Base-by-base conservation (phyloP, 768 basidiomycete genomes). In the Mycena rebaudengoi region DNA sequence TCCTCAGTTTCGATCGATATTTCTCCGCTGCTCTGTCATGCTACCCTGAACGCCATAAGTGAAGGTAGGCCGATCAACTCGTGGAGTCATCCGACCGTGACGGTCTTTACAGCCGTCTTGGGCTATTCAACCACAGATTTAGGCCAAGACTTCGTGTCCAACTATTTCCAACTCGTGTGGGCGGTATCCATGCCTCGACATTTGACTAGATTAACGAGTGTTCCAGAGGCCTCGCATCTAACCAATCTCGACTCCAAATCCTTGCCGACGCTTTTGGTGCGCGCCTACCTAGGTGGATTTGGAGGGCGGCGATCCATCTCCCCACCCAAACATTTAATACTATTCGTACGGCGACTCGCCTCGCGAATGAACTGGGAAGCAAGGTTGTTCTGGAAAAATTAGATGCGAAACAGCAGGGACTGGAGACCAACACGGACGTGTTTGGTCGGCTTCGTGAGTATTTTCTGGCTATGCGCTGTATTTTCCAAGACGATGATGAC, bases 121-220 rank as follows among this genome's bases (percentile, higher is more conserved):
- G 59, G 59, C 18, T 60, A 39, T 29, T 41, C 59, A 21, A 25
- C 40, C 3, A 12, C 30, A 12, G 59, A 60, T 32, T n/a, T 60
- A n/a, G 23, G 59, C 2, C 45, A 59, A 14, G 57, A 59, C 10
- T 58, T 37, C n/a, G 16, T 49, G 33, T 7, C 4, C 7, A 48
- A 44, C 35, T 28, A 48, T 13, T 48, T 26, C 4, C 23, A 33
- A 2, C 6, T 56, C 5, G 20, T 18, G 54, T 56, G 18, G 26
- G 41, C n/a, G 21, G 26, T 43, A n/a, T 8, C 7, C 8, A 5
- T 13, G 4, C 2, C 12, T 25, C 6, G 10, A 18, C 20, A 37
- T 16, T 16, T 3, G 7, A 7, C 1, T 18, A 23, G 12, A 2
- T 28, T 6, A 12, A 4, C 6, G 33, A 11, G 21, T n/a, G 14